Evolutionary conservation across 2,329 filamentous ascomycete species (phyloP).

Genomic region (Ustulina deusta): DNA sequence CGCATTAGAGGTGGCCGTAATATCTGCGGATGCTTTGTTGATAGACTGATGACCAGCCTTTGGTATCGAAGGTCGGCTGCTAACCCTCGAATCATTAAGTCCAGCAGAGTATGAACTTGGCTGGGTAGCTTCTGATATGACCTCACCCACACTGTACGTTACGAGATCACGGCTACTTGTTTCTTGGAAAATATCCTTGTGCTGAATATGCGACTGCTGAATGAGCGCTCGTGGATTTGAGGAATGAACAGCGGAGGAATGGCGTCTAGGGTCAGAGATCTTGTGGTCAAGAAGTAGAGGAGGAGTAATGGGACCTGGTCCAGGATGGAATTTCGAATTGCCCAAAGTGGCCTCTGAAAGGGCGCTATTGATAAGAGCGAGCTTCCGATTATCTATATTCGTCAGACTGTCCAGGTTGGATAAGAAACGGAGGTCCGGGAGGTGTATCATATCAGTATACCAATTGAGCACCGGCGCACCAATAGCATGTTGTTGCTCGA

Average conservation of each 20-base stretch:
- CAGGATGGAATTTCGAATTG: constrained; percentile 1
- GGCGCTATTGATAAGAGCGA: constrained; percentile 54
- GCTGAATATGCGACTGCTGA: neutral
- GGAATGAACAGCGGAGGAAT: neutral
- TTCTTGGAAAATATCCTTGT: neutral
- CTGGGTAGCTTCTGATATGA: neutral
- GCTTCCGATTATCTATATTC: constrained; percentile 51
- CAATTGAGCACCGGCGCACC: constrained; percentile 55
- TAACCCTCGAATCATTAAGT: neutral
- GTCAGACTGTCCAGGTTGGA: constrained; percentile 47
- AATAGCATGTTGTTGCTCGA: constrained; percentile 47
- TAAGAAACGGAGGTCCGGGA: constrained; percentile 54
- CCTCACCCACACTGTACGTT: neutral
- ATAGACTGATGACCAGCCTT: neutral
- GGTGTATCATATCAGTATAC: constrained; percentile 60
- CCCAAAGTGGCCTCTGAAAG: constrained; percentile 50
- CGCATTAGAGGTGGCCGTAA: neutral
- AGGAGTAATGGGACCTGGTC: neutral
- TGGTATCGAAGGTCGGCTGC: neutral
- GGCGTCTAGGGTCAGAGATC: neutral
- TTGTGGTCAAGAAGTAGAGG: neutral
- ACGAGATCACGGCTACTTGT: neutral
- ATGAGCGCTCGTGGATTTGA: neutral
- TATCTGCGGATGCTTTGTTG: constrained; percentile 1
- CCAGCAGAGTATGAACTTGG: neutral